Percentiles rank a stretch among this genome's conserved stretches.
These are phyloP conservation scores for Pseudozyma hubeiensis DNA, from an alignment of 1,284 basidiomycete species.

Conservation along the genomic window DNA sequence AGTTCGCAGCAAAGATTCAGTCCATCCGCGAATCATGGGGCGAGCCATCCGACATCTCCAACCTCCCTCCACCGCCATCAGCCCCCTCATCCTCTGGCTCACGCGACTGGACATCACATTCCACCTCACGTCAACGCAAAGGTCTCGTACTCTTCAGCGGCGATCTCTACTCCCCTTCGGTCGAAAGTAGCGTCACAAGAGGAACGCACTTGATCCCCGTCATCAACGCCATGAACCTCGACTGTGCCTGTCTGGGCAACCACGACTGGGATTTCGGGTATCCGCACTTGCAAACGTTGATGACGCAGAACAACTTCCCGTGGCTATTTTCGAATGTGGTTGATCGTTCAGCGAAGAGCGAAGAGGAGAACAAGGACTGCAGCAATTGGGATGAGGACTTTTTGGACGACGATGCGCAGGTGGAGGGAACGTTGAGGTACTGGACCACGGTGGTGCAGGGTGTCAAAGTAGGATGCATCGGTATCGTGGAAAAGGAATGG, in stretches of 20 bases:
- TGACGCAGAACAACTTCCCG: slow-evolving; percentile 35
- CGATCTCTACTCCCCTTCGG: slow-evolving; percentile 78
- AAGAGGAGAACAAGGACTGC: slow-evolving; percentile 6
- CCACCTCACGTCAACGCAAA: slow-evolving; percentile 33
- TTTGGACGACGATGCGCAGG: slow-evolving; percentile 69
- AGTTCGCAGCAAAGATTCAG: slow-evolving; percentile 70
- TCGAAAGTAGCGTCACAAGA: slow-evolving; percentile 86
- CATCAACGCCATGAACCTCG: slow-evolving; percentile 53
- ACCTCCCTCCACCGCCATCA: slow-evolving; percentile 25
- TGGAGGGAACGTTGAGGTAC: slow-evolving; percentile 69
- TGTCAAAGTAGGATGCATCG: slow-evolving; percentile 80
- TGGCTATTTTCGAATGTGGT: slow-evolving; percentile 53
- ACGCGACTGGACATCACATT: slow-evolving; percentile 30
- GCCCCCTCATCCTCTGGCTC: slow-evolving; percentile 7
- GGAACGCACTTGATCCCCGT: slow-evolving; percentile 86
- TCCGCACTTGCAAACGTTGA: slow-evolving; percentile 38
- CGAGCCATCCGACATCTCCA: slow-evolving; percentile 33
- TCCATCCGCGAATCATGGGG: slow-evolving; percentile 53
- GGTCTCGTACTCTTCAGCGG: slow-evolving; percentile 88
- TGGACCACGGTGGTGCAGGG: slow-evolving; percentile 77
- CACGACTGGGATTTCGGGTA: slow-evolving; percentile 61
- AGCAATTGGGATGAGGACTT: slow-evolving; percentile 72
- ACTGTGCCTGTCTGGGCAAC: slow-evolving; percentile 74
- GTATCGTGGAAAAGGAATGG: slow-evolving; percentile 87
- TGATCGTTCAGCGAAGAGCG: slow-evolving; percentile 81